Evolutionary conservation across 257 asterid genomes (phyloP).

Genomic region (Penstemon eatonii): DNA sequence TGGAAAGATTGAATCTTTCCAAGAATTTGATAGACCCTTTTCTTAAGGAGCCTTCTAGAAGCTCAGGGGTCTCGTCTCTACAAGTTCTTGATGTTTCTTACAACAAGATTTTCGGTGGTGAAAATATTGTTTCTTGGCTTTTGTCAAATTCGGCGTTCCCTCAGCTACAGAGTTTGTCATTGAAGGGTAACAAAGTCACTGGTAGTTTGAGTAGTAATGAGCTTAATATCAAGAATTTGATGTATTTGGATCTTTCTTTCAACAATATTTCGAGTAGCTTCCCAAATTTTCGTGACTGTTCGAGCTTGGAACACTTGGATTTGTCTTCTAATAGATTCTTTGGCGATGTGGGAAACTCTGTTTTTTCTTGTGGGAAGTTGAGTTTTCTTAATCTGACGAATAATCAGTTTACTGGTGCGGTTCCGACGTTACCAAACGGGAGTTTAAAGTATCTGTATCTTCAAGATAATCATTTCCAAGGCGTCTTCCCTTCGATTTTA

Average conservation of each 20-base stretch:
- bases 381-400: constrained; percentile 70
- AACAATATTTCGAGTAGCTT: constrained; percentile 66
- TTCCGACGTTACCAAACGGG: constrained; percentile 56
- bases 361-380: constrained; percentile 57
- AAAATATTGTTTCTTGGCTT: constrained; percentile 50
- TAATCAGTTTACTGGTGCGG: constrained; percentile 59
- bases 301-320: constrained; percentile 64
- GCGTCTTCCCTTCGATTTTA: constrained; percentile 46
- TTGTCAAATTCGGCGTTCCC: constrained; percentile 44
- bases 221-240: constrained; percentile 48
- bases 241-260: constrained; percentile 64
- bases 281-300: constrained; percentile 57
- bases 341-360: constrained; percentile 60
- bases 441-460: constrained; percentile 61
- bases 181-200: constrained; percentile 63
- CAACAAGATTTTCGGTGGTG: constrained; percentile 78
- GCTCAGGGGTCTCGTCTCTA: constrained; percentile 29
- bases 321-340: constrained; percentile 66
- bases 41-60: constrained; percentile 16
- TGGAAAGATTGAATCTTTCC: constrained; percentile 65
- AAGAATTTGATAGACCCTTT: constrained; percentile 56
- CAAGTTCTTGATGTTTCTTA: constrained; percentile 73
- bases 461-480: constrained; percentile 53
- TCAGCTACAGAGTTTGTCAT: constrained; percentile 50
- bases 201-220: constrained; percentile 38